These are phyloP conservation scores for Ceratobasidium sp. DNA, from an alignment of 1,284 basidiomycete genomes.

Conservation along the genomic window DNA sequence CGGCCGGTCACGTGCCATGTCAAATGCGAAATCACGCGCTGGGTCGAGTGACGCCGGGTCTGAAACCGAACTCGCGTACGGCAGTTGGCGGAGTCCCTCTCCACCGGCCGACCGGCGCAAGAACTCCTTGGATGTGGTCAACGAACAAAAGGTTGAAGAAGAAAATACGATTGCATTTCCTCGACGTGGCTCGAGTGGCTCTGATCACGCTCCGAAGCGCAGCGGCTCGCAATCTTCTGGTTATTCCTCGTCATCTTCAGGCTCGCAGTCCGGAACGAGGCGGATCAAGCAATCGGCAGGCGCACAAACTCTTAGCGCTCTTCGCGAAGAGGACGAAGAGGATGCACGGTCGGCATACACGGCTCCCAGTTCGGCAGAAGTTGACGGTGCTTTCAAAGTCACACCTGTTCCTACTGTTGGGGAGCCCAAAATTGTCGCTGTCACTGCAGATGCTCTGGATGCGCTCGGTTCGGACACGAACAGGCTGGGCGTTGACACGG, in stretches of 20 bases:
- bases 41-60: conserved; percentile 23
- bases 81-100: conserved; percentile 29
- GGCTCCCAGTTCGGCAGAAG: conserved; percentile 25
- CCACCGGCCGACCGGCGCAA: conserved; percentile 22
- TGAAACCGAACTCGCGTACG: conserved; percentile 39
- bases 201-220: conserved; percentile 27
- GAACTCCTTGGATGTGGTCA: neutral
- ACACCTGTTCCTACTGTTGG: neutral
- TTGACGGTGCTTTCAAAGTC: conserved; percentile 30
- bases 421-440: conserved; percentile 8
- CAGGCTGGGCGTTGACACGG: neutral
- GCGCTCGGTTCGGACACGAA: conserved; percentile 23
- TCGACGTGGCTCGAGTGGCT: conserved; percentile 27
- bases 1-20: conserved; percentile 20
- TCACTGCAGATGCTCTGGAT: conserved; percentile 16
- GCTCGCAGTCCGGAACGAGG: conserved; percentile 30
- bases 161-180: conserved; percentile 37
- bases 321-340: conserved; percentile 43
- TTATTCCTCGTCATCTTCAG: conserved; percentile 42
- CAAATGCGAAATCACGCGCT: conserved; percentile 13
- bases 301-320: conserved; percentile 30
- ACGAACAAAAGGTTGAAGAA: neutral
- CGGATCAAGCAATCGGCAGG: conserved; percentile 32
- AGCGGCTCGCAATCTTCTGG: conserved; percentile 29
- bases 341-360: conserved; percentile 30